These are phyloP conservation scores for Naganishia vishniacii DNA, from an alignment of 768 basidiomycete species.

Conservation along the genomic window DNA sequence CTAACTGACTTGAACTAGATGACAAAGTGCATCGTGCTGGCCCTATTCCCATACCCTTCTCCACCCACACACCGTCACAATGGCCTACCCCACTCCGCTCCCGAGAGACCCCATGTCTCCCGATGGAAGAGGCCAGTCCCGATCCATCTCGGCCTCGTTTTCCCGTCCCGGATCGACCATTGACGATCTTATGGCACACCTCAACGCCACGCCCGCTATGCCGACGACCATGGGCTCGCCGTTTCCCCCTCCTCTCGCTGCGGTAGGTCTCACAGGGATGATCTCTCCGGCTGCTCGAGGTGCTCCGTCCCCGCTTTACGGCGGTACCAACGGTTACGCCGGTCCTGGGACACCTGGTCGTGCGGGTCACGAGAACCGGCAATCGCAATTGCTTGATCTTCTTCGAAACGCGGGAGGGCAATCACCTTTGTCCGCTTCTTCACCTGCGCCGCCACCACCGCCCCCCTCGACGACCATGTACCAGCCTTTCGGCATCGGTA, in stretches of 20 bases:
- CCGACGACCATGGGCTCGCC: constrained; percentile 15
- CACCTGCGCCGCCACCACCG: background rate
- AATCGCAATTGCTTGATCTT: constrained; percentile 11
- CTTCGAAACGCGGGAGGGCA: constrained; percentile 9
- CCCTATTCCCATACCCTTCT: too few relatives aligned
- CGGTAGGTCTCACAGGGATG: background rate
- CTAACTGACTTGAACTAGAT: too few relatives aligned
- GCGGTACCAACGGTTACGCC: background rate
- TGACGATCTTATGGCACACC: constrained; percentile 16
- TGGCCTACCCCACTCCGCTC: too few relatives aligned
- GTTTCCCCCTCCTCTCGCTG: background rate
- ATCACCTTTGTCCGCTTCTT: background rate
- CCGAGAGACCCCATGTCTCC: background rate
- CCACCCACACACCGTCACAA: too few relatives aligned
- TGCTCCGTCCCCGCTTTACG: constrained; percentile 1
- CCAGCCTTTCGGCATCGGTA: constrained; percentile 3
- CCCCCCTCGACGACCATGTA: background rate
- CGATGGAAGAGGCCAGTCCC: background rate
- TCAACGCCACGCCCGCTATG: constrained; percentile 1
- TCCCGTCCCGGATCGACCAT: constrained; percentile 10
- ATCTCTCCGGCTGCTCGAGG: constrained; percentile 6
- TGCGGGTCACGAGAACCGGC: background rate
- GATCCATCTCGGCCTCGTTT: constrained; percentile 4
- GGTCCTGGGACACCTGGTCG: background rate
- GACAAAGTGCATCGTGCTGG: too few relatives aligned